Base-by-base conservation (phyloP, 345 rosid genomes). In the Hibiscus mutabilis region DNA sequence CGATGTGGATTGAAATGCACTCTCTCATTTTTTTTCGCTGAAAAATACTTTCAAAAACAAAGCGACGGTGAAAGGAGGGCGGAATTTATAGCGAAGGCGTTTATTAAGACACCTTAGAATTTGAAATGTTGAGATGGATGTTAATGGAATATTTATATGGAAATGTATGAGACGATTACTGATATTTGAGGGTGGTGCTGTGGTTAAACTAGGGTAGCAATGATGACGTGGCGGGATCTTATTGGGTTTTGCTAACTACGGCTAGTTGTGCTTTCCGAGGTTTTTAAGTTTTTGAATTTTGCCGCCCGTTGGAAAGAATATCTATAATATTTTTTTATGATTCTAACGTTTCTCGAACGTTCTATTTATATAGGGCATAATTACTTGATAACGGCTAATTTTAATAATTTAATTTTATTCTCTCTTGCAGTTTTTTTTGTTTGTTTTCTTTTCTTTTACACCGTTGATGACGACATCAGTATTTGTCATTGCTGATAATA, bases 1-100 rank as follows among this genome's bases (percentile, higher is more conserved):
- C 93, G 66, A 88, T 88, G 85, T 88, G 93, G 77, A 88, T 79
- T 40, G 91, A 86, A 52, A 86, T 88, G 80, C 93, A 88, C 79
- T 88, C 93, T 60, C 93, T 85, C 93, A 88, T 35, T 88, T 35
- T 35, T 88, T 35, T 72, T 72, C 73, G 75, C 35, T 0, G 31
- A 60, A 35, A 63, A 40, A 22, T 44, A 11, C 3, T 60, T 44
- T 29, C 7, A 33, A 62, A 49, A 46, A 11, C 10, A 19, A 31
- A 33, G 2, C 24, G 0, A 21, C 24, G 0, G 1, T 10, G 6
- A 7, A 5, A 5, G 14, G 29, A 64, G 31, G 14, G 2, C 9
- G 10, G 35, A 46, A 25, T 0, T 8, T 15, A 6, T n/a, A 60
- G 47, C 69, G 82, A 76, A 80, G 79, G 79, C 82, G 86, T 83